Evolutionary conservation across 768 basidiomycete genomes (phyloP), one percentile per base, ranked within the genome.

Genomic region (Calvatia gigantea): DNA sequence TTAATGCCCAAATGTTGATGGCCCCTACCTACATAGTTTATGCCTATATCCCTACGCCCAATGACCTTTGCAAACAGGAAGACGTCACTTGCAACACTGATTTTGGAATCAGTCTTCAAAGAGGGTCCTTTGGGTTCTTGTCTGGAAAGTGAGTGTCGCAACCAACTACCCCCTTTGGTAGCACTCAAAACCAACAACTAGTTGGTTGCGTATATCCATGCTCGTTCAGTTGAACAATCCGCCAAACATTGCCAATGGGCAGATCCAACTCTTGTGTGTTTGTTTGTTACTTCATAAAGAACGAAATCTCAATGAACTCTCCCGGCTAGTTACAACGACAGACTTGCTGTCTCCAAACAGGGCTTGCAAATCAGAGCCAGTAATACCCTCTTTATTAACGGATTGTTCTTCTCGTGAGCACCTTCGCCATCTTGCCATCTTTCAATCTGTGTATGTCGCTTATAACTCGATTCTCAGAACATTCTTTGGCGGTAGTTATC

Each of bases 171-270:
- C 21, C 48, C 33, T 27, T 32, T 25, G 55, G 23, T 29, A 23
- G 27, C 39, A 14, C 35, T 55, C 46, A 59, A 19, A 25, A 44
- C 49, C 32, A 57, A 41, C 38, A 17, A 14, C 17, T 39, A 86
- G 83, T 61, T 91, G 89, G 91, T 84, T 81, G 58, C 75, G 78
- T 14, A 67, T 94, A 31, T 79, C 87, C n/a, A 67, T 94, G 48
- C 73, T 91, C 11, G 86, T 92, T n/a, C 83, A 85, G 51, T 68
- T 94, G 56, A 96, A 94, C 66, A 74, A 82, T 46, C 87, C 87
- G 0, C 73, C 78, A 7, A 73, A 79, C 52, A 69, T 75, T 15
- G 85, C 87, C n/a, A 93, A 94, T 65, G 93, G 91, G 21, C 76
- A 87, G 58, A 70, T 93, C 21, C 68, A 77, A 54, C 68, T 90